Evolutionary conservation across 2,329 filamentous ascomycete species (phyloP).

Genomic region (Leptographium flavum): DNA sequence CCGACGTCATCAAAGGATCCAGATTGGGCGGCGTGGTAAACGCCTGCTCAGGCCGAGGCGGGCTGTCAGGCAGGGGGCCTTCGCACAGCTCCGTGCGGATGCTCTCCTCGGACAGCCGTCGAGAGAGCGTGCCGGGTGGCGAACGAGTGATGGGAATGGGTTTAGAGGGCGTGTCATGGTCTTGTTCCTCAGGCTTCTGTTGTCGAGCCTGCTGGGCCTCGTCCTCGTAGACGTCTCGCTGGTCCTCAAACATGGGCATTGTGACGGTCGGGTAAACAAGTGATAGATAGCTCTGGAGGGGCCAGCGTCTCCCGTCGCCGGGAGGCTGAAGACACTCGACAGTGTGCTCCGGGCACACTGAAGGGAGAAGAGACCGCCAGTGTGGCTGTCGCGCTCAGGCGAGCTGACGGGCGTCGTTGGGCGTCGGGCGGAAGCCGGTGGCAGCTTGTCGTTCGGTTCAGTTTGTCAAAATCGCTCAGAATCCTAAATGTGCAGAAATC

Average conservation of each 20-base stretch:
- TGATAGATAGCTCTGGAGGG: not conserved
- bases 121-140: slow-evolving; percentile 11
- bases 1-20: slow-evolving; percentile 25
- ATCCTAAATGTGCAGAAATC: too few relatives aligned
- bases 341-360: not conserved
- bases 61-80: slow-evolving; percentile 33
- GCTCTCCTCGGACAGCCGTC: slow-evolving; percentile 42
- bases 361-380: not conserved
- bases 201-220: not conserved
- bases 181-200: too few relatives aligned
- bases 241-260: slow-evolving; percentile 47
- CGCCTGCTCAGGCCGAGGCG: not conserved
- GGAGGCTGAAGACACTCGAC: not conserved
- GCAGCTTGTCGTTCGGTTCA: too few relatives aligned
- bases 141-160: slow-evolving; percentile 12
- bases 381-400: not conserved
- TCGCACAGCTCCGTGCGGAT: slow-evolving; percentile 48
- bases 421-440: too few relatives aligned
- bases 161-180: slow-evolving; percentile 6
- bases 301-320: not conserved
- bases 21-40: slow-evolving; percentile 16
- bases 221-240: slow-evolving; percentile 21
- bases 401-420: not conserved
- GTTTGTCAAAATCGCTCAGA: too few relatives aligned
- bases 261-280: not conserved